These are phyloP conservation scores for Fraxinus baroniana DNA, from an alignment of 305 asterid genomes.

Conservation along the genomic window DNA sequence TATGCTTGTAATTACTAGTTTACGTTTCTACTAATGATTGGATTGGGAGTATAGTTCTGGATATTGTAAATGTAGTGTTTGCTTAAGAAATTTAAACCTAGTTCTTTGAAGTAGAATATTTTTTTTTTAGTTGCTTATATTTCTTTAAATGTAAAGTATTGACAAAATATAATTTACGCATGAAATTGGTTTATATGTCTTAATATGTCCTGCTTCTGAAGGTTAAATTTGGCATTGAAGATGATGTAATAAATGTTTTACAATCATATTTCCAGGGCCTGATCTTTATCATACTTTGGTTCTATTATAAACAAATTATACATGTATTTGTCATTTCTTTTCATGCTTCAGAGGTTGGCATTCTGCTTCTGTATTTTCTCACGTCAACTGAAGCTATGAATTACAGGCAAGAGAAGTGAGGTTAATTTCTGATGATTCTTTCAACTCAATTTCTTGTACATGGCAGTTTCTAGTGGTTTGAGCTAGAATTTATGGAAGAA, in stretches of 20 bases:
- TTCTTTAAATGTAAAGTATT: too few relatives aligned
- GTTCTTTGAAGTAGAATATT: background rate
- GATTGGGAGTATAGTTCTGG: background rate
- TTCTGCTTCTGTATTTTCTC: constrained; percentile 5
- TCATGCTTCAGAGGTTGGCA: constrained; percentile 10
- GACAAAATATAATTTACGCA: background rate
- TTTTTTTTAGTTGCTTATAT: too few relatives aligned
- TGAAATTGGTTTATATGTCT: too few relatives aligned
- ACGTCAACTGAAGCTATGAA: constrained; percentile 35
- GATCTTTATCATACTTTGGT: background rate
- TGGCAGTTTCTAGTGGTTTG: background rate
- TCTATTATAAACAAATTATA: background rate
- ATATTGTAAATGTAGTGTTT: background rate
- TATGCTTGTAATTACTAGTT: background rate
- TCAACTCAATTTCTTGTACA: background rate
- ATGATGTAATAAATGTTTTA: too few relatives aligned
- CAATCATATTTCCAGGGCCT: background rate
- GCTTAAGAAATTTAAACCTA: background rate
- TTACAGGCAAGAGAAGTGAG: constrained; percentile 42
- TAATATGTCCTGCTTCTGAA: background rate
- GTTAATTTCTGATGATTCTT: constrained; percentile 24
- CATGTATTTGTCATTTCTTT: background rate
- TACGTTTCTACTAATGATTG: background rate
- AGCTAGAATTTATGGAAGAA: background rate
- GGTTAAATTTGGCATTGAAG: background rate